Base-by-base conservation (phyloP, 331 rosid genomes). In the Rhamnella rubrinervis region DNA sequence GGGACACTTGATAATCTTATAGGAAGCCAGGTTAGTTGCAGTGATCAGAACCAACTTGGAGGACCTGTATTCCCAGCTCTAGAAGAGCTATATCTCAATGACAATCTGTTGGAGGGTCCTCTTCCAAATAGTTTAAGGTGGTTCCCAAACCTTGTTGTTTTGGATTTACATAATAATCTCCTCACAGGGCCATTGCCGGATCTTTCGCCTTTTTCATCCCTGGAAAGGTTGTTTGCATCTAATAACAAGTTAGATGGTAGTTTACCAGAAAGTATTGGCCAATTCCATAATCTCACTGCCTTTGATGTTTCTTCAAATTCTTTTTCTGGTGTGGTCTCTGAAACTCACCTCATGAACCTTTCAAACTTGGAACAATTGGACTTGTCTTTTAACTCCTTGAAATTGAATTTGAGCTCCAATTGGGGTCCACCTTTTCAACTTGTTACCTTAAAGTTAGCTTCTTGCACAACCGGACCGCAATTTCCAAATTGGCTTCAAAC, bases 361-460 rank as follows among this genome's bases (percentile, higher is more conserved):
- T 37, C 44, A 6, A 59, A 16, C 8, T 17, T 59, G 63, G 4
- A 59, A 4, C 2, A 1, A 14, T 31, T 59, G 13, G 63, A 59
- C n/a, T 28, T 59, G 13, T 59, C 63, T 10, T 59, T 25, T n/a
- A 83, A 63, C 59, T 38, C 56, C 3, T 12, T 75, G 35, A 68
- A 57, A 17, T 71, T 85, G 18, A 63, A 63, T 8, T 70, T 77
- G 5, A 8, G 38, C 35, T 21, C 63, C 12, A 19, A 67, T 14
- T 79, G 85, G 90, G 53, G 23, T 23, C 68, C 68, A 19, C 55
- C 68, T 1, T 58, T 59, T 20, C 61, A 52, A 18, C 59, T 67
- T 6, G 7, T 6, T 0, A 0, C 0, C 5, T 3, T 75, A 17
- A 1, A 0, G 6, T 55, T 37, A 18, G 5, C 20, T 23, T 67